Conservation (phyloP, 345 rosid species). For the Eucalyptus melliodora region DNA sequence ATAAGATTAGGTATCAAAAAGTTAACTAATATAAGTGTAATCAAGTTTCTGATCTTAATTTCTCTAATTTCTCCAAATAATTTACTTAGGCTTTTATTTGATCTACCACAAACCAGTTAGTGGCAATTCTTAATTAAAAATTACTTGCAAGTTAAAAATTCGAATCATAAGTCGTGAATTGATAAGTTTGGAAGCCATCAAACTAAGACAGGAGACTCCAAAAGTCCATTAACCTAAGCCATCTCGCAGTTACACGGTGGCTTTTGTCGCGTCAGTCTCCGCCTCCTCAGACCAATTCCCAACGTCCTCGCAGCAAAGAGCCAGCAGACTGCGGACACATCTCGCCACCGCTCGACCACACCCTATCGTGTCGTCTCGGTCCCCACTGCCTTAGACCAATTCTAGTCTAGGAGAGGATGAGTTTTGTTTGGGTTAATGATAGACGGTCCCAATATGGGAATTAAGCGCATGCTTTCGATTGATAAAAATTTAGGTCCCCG, state of each 20-base stretch:
- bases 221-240: background rate
- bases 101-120: fast-evolving
- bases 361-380: background rate
- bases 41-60: fast-evolving
- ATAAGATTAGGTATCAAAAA: too few species aligned
- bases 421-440: background rate
- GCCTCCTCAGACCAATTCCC: background rate
- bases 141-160: fast-evolving
- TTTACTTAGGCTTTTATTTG: too few species aligned
- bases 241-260: background rate
- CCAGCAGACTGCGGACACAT: background rate
- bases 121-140: too few species aligned
- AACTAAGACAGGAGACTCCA: too few species aligned
- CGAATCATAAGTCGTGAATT: fast-evolving
- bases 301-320: background rate
- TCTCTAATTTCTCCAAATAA: fast-evolving
- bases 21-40: too few species aligned
- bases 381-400: background rate
- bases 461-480: background rate
- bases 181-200: fast-evolving
- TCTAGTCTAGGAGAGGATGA: background rate
- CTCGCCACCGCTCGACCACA: background rate
- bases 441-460: background rate
- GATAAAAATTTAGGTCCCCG: background rate
- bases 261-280: background rate